Conservation (phyloP, 140 eudicot species). For the Oenanthe javanica region DNA sequence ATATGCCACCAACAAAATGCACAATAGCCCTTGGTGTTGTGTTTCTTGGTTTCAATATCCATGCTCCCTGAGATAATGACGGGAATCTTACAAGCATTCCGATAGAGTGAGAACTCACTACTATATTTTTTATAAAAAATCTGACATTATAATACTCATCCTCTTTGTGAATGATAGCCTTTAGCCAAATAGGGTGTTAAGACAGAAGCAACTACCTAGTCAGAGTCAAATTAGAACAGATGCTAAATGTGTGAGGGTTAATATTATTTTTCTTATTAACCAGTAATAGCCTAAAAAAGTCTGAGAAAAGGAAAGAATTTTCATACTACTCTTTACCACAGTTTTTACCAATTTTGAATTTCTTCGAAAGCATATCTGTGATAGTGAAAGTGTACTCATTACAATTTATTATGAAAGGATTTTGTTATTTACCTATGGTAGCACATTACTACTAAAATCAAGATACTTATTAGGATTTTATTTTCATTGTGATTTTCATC, state of each 20-base stretch:
- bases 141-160: background rate
- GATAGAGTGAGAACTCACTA: background rate
- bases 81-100: slow-evolving; percentile 1
- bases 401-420: background rate
- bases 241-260: background rate
- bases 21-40: slow-evolving; percentile 47
- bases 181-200: background rate
- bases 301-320: background rate
- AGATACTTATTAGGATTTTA: background rate
- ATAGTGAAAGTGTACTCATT: background rate
- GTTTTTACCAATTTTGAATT: no score
- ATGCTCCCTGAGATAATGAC: slow-evolving; percentile 62
- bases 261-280: background rate
- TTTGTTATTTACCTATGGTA: background rate
- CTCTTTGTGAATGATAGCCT: background rate
- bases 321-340: background rate
- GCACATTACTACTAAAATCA: background rate
- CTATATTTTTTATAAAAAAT: background rate
- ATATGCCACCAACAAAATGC: slow-evolving; percentile 94
- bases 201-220: background rate
- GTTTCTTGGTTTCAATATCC: slow-evolving; percentile 81
- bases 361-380: background rate
- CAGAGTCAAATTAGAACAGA: background rate
- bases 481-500: background rate
- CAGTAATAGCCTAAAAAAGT: background rate